Conservation (phyloP, 345 rosid species). For the Pseudoturritis turrita region DNA sequence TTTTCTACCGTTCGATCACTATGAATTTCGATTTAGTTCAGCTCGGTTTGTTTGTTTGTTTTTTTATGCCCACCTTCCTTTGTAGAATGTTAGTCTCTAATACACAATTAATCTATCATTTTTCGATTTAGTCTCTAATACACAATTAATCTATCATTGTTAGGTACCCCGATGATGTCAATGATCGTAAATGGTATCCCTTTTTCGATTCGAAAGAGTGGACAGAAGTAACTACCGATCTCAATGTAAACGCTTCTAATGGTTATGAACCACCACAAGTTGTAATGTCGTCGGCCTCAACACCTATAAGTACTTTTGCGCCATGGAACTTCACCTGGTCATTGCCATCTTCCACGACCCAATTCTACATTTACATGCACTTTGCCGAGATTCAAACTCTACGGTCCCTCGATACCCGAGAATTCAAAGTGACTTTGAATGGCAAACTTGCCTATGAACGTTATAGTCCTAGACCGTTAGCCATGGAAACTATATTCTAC, state of each 20-base stretch:
- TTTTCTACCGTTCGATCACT: neutral
- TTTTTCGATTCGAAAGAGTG: neutral
- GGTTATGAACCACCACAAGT: conserved; percentile 1
- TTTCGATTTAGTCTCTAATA: neutral
- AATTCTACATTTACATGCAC: conserved; percentile 21
- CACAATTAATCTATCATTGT: neutral
- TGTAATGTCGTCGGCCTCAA: conserved; percentile 28
- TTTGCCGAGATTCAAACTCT: conserved; percentile 31
- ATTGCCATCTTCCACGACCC: neutral
- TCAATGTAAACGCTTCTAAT: neutral
- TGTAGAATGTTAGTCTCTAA: neutral
- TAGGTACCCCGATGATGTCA: conserved; percentile 26
- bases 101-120: neutral
- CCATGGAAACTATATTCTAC: neutral
- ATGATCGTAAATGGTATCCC: conserved; percentile 30
- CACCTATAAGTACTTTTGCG: conserved; percentile 18
- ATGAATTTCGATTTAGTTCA: neutral
- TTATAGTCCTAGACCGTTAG: conserved; percentile 10
- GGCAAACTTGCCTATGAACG: neutral
- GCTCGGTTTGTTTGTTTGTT: neutral
- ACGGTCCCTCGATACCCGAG: neutral
- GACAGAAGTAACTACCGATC: conserved; percentile 20
- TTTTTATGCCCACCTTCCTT: neutral
- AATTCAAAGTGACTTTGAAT: conserved; percentile 10
- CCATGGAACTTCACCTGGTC: conserved; percentile 13